Conservation (phyloP, 352 stramenopile genomes). For the Phytophthora macrochlamydospora region DNA sequence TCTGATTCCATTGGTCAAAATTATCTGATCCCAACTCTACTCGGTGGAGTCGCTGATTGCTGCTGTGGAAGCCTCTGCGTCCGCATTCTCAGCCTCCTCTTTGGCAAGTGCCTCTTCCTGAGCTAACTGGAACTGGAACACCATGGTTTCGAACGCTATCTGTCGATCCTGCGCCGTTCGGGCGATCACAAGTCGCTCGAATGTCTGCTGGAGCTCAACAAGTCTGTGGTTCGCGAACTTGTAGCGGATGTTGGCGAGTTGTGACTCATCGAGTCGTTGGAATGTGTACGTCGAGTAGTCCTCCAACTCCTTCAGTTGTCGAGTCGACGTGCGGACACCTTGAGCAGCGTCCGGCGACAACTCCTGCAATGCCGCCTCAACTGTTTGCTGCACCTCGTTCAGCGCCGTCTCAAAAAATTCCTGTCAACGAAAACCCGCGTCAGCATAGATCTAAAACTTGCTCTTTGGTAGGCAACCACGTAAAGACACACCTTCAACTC, state of each 20-base stretch:
- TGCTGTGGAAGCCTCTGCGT: slow-evolving; percentile 23
- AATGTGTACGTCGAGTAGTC: slow-evolving; percentile 58
- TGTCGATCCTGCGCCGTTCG: slow-evolving; percentile 53
- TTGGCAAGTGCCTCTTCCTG: slow-evolving; percentile 39
- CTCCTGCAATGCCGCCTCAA: slow-evolving; percentile 57
- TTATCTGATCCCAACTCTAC: slow-evolving; percentile 13
- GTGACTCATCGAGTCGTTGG: slow-evolving; percentile 46
- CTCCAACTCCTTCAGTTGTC: slow-evolving; percentile 57
- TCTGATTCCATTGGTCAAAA: slow-evolving; percentile 42
- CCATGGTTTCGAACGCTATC: slow-evolving; percentile 55
- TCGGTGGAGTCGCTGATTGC: not conserved
- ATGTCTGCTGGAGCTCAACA: slow-evolving; percentile 68
- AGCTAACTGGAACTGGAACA: slow-evolving; percentile 74
- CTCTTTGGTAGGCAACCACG: not conserved
- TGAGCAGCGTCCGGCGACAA: slow-evolving; percentile 59
- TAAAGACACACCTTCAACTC: slow-evolving; percentile 58
- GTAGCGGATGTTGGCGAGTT: slow-evolving; percentile 43
- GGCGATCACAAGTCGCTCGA: slow-evolving; percentile 68
- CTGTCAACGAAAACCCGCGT: slow-evolving; percentile 22
- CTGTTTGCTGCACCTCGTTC: slow-evolving; percentile 65
- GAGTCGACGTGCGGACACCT: slow-evolving; percentile 43
- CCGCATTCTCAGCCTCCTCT: slow-evolving; percentile 5
- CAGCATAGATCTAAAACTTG: not conserved
- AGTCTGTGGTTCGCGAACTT: slow-evolving; percentile 69
- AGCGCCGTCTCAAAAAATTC: slow-evolving; percentile 77